Evolutionary conservation across 768 basidiomycete genomes (phyloP).

Genomic region (Termitomyces sp.): DNA sequence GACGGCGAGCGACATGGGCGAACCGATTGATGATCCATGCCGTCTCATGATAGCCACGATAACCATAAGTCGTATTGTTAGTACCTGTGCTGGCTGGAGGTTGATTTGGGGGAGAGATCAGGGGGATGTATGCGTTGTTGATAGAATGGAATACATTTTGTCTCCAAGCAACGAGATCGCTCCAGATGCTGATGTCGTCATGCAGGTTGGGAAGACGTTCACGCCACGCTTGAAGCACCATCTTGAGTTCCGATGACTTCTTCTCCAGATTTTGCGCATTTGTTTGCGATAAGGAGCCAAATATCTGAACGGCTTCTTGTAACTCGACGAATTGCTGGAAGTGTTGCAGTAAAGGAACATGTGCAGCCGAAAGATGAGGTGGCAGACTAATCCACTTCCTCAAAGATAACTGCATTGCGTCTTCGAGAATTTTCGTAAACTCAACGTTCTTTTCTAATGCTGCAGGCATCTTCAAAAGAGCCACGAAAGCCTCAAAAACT

Average conservation of each 20-base stretch:
- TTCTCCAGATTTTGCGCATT: constrained; percentile 87
- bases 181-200: constrained; percentile 99
- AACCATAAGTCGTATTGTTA: constrained; percentile 75
- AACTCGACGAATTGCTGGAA: constrained; percentile 99
- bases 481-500: constrained; percentile 94
- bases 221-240: constrained; percentile 95
- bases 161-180: constrained; percentile 97
- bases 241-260: constrained; percentile 92
- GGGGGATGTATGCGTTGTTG: constrained; percentile 92
- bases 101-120: constrained; percentile 61
- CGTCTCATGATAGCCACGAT: constrained; percentile 96
- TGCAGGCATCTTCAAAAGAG: constrained; percentile 79
- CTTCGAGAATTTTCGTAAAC: constrained; percentile 85
- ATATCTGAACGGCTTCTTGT: constrained; percentile 92
- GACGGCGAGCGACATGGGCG: constrained; percentile 96
- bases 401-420: constrained; percentile 93
- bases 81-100: constrained; percentile 37
- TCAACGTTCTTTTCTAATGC: constrained; percentile 81
- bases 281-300: constrained; percentile 82
- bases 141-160: constrained; percentile 98
- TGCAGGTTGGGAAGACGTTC: constrained; percentile 93
- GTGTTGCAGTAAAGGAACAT: constrained; percentile 91
- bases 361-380: constrained; percentile 79
- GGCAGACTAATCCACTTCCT: constrained; percentile 95
- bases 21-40: constrained; percentile 99